A percentile compares a stretch with the other conserved stretches of the same genome.
These are phyloP conservation scores for Metschnikowia rubicola DNA, from an alignment of 805 yeast species.

Conservation along the genomic window DNA sequence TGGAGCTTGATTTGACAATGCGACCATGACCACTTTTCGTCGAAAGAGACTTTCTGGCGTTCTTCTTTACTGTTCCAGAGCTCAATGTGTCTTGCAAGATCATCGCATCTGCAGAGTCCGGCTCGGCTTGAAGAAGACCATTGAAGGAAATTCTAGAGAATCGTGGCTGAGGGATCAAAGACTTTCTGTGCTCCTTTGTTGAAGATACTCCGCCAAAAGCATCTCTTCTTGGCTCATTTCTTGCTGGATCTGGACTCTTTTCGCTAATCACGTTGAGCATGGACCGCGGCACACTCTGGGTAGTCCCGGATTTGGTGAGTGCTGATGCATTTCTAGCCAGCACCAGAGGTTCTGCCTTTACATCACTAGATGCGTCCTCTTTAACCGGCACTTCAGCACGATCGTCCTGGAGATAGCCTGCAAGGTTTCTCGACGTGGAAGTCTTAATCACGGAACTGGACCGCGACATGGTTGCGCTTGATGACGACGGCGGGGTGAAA, in stretches of 20 bases:
- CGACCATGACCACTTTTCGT: slow-evolving; percentile 17
- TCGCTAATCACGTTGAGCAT: slow-evolving; percentile 23
- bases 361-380: not conserved
- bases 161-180: slow-evolving; percentile 40
- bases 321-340: not conserved
- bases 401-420: slow-evolving; percentile 12
- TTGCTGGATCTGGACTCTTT: not conserved
- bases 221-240: too few relatives aligned
- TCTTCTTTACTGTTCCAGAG: slow-evolving; percentile 16
- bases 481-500: slow-evolving; percentile 15
- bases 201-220: too few relatives aligned
- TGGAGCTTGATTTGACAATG: slow-evolving; percentile 22
- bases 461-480: slow-evolving; percentile 14
- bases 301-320: too few relatives aligned
- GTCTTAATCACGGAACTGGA: slow-evolving; percentile 28
- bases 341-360: not conserved
- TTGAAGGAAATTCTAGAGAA: slow-evolving; percentile 43
- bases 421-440: slow-evolving; percentile 34
- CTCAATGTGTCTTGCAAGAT: slow-evolving; percentile 11
- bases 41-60: slow-evolving; percentile 5
- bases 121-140: slow-evolving; percentile 23
- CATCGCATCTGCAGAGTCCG: slow-evolving; percentile 6
- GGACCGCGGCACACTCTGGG: slow-evolving; percentile 15
- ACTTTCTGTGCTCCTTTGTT: slow-evolving; percentile 2
- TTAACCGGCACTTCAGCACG: not conserved